Evolutionary conservation across 768 basidiomycete species (phyloP).

Genomic region (Symmetrospora coprosmae): DNA sequence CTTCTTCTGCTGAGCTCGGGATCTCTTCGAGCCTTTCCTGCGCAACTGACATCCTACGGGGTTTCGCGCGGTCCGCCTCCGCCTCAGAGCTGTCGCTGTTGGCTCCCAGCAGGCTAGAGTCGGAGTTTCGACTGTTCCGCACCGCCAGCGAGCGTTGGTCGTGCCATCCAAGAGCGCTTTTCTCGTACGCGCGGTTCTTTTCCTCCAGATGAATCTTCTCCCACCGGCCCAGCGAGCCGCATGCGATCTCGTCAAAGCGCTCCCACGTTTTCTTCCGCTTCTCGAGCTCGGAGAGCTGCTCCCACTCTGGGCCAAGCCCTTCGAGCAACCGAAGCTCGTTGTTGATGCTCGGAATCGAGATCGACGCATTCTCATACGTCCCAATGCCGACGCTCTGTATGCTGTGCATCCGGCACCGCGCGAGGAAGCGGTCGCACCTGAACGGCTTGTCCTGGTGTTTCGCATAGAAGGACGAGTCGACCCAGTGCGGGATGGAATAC

Average conservation of each 20-base stretch:
- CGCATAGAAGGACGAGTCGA: conserved; percentile 39
- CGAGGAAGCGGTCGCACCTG: conserved; percentile 56
- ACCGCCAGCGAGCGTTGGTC: too few species aligned
- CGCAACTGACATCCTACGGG: too few species aligned
- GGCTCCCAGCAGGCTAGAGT: too few species aligned
- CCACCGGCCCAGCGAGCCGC: conserved; percentile 8
- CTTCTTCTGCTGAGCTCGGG: too few species aligned
- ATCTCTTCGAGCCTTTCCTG: too few species aligned
- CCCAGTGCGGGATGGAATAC: conserved; percentile 39
- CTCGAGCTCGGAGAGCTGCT: conserved; percentile 16
- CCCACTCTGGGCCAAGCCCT: conserved; percentile 31
- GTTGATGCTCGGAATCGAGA: conserved; percentile 53
- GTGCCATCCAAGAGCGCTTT: too few species aligned
- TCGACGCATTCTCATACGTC: conserved; percentile 79
- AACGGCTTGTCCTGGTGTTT: conserved; percentile 40
- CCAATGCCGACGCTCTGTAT: conserved; percentile 86
- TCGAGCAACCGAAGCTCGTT: conserved; percentile 40
- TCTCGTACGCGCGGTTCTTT: too few species aligned
- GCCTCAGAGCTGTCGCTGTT: too few species aligned
- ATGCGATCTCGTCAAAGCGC: conserved; percentile 9
- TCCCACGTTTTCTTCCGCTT: neutral
- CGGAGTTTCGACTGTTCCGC: too few species aligned
- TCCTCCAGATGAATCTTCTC: neutral
- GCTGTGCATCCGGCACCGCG: conserved; percentile 91
- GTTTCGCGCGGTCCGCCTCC: too few species aligned